Base-by-base conservation (phyloP, 2,329 filamentous ascomycete species). In the Colletotrichum cereale region DNA sequence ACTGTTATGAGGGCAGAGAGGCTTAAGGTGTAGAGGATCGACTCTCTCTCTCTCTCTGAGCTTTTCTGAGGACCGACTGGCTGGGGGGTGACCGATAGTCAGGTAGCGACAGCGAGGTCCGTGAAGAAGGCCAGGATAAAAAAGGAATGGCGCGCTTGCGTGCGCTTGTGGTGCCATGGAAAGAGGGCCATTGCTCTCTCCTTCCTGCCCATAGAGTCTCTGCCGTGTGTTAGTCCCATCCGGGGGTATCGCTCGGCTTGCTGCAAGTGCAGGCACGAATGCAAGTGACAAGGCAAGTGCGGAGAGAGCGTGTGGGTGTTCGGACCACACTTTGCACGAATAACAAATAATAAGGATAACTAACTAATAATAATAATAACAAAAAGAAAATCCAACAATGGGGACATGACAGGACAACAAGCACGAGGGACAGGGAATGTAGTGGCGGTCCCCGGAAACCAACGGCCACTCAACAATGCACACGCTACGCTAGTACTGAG, bases 381-480 rank as follows among this genome's bases (percentile, higher is more conserved):
- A 8, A 38, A 38, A n/a, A 12, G 67, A 62, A 11, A 31, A 36
- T 36, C 61, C 24, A 26, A 36, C 14, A 26, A 50, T 50, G 16
- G 60, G 57, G 31, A 24, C 24, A 11, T 29, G 48, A 66, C 62
- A 70, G 44, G 47, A 44, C 5, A 44, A 62, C 18, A 63, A 47
- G 24, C 40, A 62, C 48, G 11, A 57, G 38, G 14, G 26, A 65
- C 18, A 40, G 16, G 34, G 31, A 38, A 60, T 48, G 44, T 44
- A 63, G 42, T 53, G 65, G 66, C 55, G 63, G 55, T 29, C 62
- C 52, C 52, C 53, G 6, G 57, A 53, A 34, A 55, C 34, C 64
- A 52, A 68, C 62, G 66, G 53, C 11, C 65, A 53, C 68, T 71
- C 58, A 38, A 71, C 65, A 42, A 68, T 68, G 44, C 65, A 68